Base-by-base conservation (phyloP, 176 grass and related monocot genomes). In the Oryza glaberrima region DNA sequence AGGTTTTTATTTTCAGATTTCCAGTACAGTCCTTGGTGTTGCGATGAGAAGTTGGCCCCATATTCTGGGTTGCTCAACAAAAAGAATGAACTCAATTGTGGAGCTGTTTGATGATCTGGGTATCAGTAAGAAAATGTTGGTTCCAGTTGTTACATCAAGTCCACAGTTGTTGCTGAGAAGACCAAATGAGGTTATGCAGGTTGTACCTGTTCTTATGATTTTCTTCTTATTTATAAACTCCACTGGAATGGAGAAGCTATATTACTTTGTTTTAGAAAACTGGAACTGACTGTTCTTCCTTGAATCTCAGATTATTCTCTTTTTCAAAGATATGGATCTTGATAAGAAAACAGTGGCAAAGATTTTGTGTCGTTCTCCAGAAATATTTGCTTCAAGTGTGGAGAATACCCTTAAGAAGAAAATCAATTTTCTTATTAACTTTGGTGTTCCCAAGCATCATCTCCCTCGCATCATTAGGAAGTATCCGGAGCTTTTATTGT, bases 141-240 rank as follows among this genome's bases (percentile, higher is more conserved):
- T 92, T 58, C 91, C 89, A 77, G 73, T 98, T 71, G 88, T 95
- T 84, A 94, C 96, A 75, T 94, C 91, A 77, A 98, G 93, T 70
- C 96, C 96, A 8, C 96, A 98, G 76, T 88, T 98, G 79, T 82
- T 98, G 69, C 77, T 98, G 49, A 95, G 75, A 90, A 98, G 89
- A 88, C 89, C 89, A 75, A 83, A 88, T 83, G 87, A 98, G 56
- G 81, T 92, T 85, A 73, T 90, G 70, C 85, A 92, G 93, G 96
- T 95, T 54, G 61, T 84, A 65, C 38, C 20, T 15, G 76, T 75
- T 25, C 64, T 51, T 46, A 35, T 28, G 28, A 32, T 77, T 64
- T 76, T 51, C 73, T 80, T 77, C 45, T 41, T 14, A 3, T 76
- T 30, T 54, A 34, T 64, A 40, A 77, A 19, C 28, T 77, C 75